These are phyloP conservation scores for Aspergillus awamori DNA, from an alignment of 2,329 filamentous ascomycete species.

Conservation along the genomic window DNA sequence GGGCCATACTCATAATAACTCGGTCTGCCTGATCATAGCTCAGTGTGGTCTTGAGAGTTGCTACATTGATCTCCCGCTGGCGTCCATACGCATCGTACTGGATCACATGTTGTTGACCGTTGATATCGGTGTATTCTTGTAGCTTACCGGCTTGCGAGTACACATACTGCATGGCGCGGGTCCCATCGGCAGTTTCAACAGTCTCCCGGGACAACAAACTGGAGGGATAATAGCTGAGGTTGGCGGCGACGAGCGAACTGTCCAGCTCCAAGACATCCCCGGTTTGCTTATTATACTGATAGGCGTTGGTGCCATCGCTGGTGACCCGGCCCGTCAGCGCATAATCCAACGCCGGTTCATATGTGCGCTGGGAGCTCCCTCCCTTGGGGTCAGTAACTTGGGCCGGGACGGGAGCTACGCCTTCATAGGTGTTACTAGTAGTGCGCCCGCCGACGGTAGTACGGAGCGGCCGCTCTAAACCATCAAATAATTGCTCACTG, in stretches of 20 bases:
- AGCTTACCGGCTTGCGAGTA: slow-evolving; percentile 17
- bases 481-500: slow-evolving; percentile 9
- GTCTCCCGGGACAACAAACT: neutral
- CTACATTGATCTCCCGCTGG: neutral
- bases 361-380: neutral
- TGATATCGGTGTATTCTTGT: slow-evolving; percentile 13
- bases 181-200: neutral
- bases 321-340: neutral
- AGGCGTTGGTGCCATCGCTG: neutral
- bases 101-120: slow-evolving; percentile 11
- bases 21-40: slow-evolving; percentile 1
- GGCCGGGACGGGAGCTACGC: neutral
- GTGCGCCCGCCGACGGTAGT: slow-evolving; percentile 7
- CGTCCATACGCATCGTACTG: slow-evolving; percentile 9
- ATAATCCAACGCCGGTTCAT: slow-evolving; percentile 3
- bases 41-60: neutral
- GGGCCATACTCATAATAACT: neutral
- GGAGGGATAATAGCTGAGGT: slow-evolving; percentile 4
- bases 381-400: slow-evolving; percentile 3
- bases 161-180: neutral
- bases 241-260: neutral
- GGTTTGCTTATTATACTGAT: slow-evolving; percentile 5
- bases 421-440: neutral
- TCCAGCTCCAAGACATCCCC: neutral
- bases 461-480: neutral